phyloP scores from a whole-genome alignment of 2,329 filamentous ascomycete genomes.

The Penicillium verrucosum region DNA sequence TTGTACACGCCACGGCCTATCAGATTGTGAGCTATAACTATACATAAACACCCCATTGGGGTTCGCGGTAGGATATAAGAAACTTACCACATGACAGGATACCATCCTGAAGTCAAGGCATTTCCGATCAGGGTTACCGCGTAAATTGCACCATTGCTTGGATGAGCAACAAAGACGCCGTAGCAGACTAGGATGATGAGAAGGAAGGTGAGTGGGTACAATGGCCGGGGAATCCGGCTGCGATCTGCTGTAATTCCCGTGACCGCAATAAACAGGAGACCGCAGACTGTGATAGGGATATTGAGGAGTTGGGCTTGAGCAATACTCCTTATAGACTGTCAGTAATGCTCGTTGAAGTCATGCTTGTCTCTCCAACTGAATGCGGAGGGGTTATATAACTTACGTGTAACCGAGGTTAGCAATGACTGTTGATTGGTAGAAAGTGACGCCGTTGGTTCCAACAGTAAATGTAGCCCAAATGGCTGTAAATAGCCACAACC shows the following conservation, averaged over 20 bases:
- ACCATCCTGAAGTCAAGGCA: constrained; percentile 45
- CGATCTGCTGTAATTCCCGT: constrained; percentile 46
- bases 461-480: constrained; percentile 50
- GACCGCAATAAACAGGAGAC: constrained; percentile 43
- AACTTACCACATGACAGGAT: constrained; percentile 47
- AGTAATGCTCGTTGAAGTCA: not conserved
- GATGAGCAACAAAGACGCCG: constrained; percentile 46
- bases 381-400: not conserved
- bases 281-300: constrained; percentile 46
- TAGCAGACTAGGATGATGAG: constrained; percentile 47
- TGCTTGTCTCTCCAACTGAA: not conserved
- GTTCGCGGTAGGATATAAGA: too few species aligned
- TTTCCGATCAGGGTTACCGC: constrained; percentile 48
- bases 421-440: constrained; percentile 45
- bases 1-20: constrained; percentile 50
- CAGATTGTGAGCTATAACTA: not conserved
- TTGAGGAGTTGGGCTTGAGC: constrained; percentile 51
- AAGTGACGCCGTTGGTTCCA: constrained; percentile 45
- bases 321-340: constrained; percentile 35
- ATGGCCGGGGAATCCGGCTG: constrained; percentile 43
- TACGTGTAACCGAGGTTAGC: constrained; percentile 45
- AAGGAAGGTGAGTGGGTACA: constrained; percentile 46
- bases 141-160: constrained; percentile 48
- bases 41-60: not conserved
- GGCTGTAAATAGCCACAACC: constrained; percentile 47